Conservation (phyloP, 1,284 basidiomycete genomes). For the Cryptococcus wingfieldii region DNA sequence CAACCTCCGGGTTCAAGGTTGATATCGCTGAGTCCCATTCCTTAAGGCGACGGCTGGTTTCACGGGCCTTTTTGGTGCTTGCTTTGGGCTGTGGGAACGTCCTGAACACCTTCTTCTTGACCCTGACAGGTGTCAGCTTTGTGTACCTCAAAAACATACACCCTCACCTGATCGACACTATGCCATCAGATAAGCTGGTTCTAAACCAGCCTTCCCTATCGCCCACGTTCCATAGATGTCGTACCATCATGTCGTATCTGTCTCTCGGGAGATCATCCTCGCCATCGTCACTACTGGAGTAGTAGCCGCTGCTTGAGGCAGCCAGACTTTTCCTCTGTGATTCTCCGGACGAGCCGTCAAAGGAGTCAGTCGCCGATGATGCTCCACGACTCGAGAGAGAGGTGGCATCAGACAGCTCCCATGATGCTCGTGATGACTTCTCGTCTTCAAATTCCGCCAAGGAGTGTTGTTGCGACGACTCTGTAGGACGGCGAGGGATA, state of each 20-base stretch:
- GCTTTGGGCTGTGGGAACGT: slow-evolving; percentile 34
- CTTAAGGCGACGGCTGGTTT: slow-evolving; percentile 21
- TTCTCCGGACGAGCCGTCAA: slow-evolving; percentile 6
- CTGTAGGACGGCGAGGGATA: slow-evolving; percentile 31
- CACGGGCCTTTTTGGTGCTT: slow-evolving; percentile 18
- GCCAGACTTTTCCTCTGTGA: slow-evolving; percentile 2
- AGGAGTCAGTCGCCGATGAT: slow-evolving; percentile 1
- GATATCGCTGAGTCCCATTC: slow-evolving; percentile 61
- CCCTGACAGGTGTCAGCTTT: slow-evolving; percentile 11
- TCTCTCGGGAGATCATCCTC: not conserved
- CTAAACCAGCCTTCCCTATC: slow-evolving; percentile 43
- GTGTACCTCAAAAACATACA: not conserved
- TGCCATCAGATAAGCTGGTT: slow-evolving; percentile 34
- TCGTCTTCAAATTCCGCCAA: slow-evolving; percentile 13
- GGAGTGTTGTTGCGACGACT: slow-evolving; percentile 15
- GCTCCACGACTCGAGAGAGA: slow-evolving; percentile 16
- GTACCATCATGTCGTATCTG: slow-evolving; percentile 41
- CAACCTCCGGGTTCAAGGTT: slow-evolving; percentile 69
- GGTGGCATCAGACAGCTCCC: slow-evolving; percentile 33
- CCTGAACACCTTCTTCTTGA: slow-evolving; percentile 30
- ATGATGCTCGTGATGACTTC: slow-evolving; percentile 29
- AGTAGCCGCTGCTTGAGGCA: not conserved
- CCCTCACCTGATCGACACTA: slow-evolving; percentile 40
- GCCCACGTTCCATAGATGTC: slow-evolving; percentile 37
- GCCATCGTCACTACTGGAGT: not conserved